phyloP scores from a whole-genome alignment of 2,329 filamentous ascomycete species.

The Sporothrix inflata region DNA sequence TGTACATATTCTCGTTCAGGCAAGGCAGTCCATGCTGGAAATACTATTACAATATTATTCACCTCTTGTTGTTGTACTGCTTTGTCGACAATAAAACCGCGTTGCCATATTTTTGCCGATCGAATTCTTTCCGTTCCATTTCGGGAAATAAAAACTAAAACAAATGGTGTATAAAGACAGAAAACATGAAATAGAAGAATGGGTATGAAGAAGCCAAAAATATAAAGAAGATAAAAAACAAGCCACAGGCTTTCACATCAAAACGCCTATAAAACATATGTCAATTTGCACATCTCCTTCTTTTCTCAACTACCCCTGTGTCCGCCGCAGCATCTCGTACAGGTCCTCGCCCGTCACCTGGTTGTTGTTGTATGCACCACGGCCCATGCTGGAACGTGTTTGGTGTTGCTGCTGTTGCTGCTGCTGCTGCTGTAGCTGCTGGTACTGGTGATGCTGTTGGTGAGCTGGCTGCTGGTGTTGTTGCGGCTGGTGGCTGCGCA shows the following conservation, averaged over 20 bases:
- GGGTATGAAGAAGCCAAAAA: background rate
- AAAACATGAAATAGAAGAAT: background rate
- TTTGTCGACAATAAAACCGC: background rate
- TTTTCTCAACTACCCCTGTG: constrained; percentile 11
- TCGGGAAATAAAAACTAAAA: background rate
- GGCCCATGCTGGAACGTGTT: constrained; percentile 8
- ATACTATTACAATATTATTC: background rate
- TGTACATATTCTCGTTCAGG: background rate
- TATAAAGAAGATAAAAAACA: background rate
- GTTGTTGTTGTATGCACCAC: constrained; percentile 7
- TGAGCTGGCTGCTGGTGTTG: constrained; percentile 30
- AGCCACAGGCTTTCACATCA: background rate
- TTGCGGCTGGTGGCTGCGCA: constrained; percentile 7
- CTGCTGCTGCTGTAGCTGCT: constrained; percentile 43
- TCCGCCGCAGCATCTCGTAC: constrained; percentile 25
- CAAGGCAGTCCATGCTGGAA: no score
- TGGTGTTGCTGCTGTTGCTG: constrained; percentile 42
- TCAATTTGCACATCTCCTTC: background rate
- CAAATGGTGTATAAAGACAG: background rate
- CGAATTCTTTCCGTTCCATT: background rate
- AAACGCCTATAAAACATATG: background rate
- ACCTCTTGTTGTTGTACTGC: background rate
- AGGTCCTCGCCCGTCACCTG: constrained; percentile 21
- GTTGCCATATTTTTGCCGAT: background rate
- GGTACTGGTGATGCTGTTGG: constrained; percentile 37